Conservation (phyloP, 2,329 filamentous ascomycete species). For the Cytospora leucostoma region DNA sequence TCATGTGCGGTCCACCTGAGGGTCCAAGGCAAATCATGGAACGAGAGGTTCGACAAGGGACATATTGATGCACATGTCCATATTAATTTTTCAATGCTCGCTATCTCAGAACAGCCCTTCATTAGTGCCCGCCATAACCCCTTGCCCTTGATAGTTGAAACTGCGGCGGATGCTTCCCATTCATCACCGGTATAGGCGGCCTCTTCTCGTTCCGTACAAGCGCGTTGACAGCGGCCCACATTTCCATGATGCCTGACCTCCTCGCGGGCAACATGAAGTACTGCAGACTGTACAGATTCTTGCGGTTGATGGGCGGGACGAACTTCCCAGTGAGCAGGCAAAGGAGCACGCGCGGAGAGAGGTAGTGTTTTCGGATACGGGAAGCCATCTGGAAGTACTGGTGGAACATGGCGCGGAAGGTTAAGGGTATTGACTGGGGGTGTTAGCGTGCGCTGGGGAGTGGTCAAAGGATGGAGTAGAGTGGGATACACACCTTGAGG, state of each 20-base stretch:
- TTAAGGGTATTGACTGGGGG: slow-evolving; percentile 77
- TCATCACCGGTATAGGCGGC: slow-evolving; percentile 41
- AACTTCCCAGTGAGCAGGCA: slow-evolving; percentile 89
- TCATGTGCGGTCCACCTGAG: neutral
- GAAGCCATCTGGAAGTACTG: slow-evolving; percentile 95
- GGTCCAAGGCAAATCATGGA: neutral
- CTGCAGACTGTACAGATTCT: slow-evolving; percentile 92
- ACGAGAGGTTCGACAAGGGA: neutral
- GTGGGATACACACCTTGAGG: slow-evolving; percentile 65
- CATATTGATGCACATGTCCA: neutral
- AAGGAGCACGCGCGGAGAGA: slow-evolving; percentile 83
- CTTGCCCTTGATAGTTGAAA: slow-evolving; percentile 18
- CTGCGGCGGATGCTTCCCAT: slow-evolving; percentile 31
- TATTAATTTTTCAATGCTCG: neutral
- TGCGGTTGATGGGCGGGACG: slow-evolving; percentile 91
- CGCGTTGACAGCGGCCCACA: slow-evolving; percentile 74
- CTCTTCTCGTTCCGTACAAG: slow-evolving; percentile 48
- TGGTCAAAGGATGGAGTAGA: slow-evolving; percentile 16
- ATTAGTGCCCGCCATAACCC: slow-evolving; percentile 27
- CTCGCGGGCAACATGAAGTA: slow-evolving; percentile 94
- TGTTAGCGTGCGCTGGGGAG: slow-evolving; percentile 4
- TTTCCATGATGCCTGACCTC: slow-evolving; percentile 76
- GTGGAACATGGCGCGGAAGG: slow-evolving; percentile 91
- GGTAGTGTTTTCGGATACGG: slow-evolving; percentile 91
- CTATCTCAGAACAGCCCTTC: neutral